Base-by-base conservation (phyloP, 2,329 filamentous ascomycete genomes). In the Trichoderma breve region DNA sequence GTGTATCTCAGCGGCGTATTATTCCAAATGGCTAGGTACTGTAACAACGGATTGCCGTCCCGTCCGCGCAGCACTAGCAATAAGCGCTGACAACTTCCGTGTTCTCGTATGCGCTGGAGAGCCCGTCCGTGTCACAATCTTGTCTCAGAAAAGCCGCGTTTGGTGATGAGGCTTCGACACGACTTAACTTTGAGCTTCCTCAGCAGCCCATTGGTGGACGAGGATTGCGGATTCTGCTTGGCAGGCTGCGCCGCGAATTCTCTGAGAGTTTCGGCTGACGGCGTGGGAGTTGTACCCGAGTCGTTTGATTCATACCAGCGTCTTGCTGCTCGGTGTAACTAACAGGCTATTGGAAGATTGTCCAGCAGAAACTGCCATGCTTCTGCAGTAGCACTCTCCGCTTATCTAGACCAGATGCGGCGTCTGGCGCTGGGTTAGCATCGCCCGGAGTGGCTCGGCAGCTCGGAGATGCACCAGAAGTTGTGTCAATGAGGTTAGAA, bases 151-250 rank as follows among this genome's bases (percentile, higher is more conserved):
- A 36, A 57, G 51, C 51, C 51, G 51, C 51, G 32, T 24, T 55
- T 21, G 53, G 21, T 36, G 53, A 55, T 60, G 66, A 69, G 66
- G 66, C 66, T 61, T 69, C 26, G 36, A 61, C n/a, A 61, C n/a
- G 43, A 47, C 36, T 26, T 18, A 24, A 47, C 36, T 12, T 36
- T 26, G 6, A 39, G 30, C 30, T 9, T 61, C 28, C 21, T 6
- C 12, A 9, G 36, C 36, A 34, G 28, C 28, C 36, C 26, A 53
- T 69, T 60, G 66, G 55, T 11, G 34, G 28, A 36, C 3, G 12
- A 14, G 3, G 3, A 53, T 15, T 21, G 55, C 28, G 36, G 36
- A 39, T 47, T 30, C 26, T 34, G 28, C 62, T 65, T 53, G 62
- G 62, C 62, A 24, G 62, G 43, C 62, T 68, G 65, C 53, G 65